Conservation (phyloP, 495 filamentous ascomycete species). For the Cladorrhinum samala region DNA sequence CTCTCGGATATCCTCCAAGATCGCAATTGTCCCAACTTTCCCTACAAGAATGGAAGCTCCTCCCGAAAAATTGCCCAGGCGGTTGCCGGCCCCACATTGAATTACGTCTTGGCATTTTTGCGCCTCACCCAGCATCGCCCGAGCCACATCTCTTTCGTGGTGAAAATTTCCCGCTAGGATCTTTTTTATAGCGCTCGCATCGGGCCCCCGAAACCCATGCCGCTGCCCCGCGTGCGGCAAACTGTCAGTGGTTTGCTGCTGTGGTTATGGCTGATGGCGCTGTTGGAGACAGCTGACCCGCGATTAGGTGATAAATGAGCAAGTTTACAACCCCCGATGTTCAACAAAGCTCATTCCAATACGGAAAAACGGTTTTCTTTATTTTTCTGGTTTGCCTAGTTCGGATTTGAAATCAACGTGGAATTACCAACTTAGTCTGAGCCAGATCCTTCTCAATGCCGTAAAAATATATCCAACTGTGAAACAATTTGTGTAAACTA, state of each 20-base stretch:
- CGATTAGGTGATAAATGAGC: slow-evolving; percentile 6
- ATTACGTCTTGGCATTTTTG: not conserved
- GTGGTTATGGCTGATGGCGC: too few relatives aligned
- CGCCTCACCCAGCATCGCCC: not conserved
- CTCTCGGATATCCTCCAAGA: too few relatives aligned
- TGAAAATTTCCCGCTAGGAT: too few relatives aligned
- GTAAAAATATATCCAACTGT: too few relatives aligned
- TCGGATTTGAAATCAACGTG: too few relatives aligned
- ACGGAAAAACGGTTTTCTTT: too few relatives aligned
- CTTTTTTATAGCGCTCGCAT: not conserved
- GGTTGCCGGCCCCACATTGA: not conserved
- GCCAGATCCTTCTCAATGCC: too few relatives aligned
- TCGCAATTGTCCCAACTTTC: not conserved
- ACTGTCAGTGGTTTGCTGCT: not conserved
- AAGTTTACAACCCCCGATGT: too few relatives aligned
- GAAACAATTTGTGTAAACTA: too few relatives aligned
- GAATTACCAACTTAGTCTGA: too few relatives aligned
- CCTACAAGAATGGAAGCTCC: not conserved
- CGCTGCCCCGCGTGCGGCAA: slow-evolving; percentile 7
- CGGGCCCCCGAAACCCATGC: not conserved
- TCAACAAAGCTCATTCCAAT: too few relatives aligned
- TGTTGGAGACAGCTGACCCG: slow-evolving; percentile 8
- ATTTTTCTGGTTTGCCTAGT: too few relatives aligned
- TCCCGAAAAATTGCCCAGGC: slow-evolving; percentile 5
- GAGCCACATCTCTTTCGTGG: not conserved